phyloP scores from a whole-genome alignment of 2,329 filamentous ascomycete species.

The Trichoderma sp. region DNA sequence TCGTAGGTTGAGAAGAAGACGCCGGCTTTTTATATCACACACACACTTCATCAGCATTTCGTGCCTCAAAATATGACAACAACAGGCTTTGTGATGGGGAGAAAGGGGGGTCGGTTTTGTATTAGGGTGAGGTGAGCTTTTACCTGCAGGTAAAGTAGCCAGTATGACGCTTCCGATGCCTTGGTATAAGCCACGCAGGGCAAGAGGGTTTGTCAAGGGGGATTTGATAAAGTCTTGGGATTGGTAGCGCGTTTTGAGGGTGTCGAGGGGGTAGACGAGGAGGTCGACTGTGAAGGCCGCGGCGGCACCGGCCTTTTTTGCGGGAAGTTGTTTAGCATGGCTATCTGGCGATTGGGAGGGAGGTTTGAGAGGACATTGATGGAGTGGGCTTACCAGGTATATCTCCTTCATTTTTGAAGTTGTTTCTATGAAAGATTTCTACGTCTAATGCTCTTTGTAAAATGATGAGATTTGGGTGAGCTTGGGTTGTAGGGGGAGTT shows the following conservation, averaged over 20 bases:
- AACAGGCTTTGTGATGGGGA: conserved; percentile 48
- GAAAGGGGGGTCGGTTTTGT: too few species aligned
- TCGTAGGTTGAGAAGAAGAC: conserved; percentile 93
- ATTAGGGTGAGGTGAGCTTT: conserved; percentile 28
- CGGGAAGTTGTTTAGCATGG: too few species aligned
- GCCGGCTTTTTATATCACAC: conserved; percentile 57
- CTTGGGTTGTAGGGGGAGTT: background rate
- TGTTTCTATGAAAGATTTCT: background rate
- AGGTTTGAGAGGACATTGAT: too few species aligned
- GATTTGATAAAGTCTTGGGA: conserved; percentile 71
- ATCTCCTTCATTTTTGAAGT: conserved; percentile 34
- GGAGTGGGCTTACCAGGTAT: conserved; percentile 40
- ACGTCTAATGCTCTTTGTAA: too few species aligned
- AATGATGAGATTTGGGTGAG: too few species aligned
- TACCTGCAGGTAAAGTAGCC: conserved; percentile 85
- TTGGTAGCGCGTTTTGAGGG: conserved; percentile 83
- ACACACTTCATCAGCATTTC: too few species aligned
- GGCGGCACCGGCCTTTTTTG: conserved; percentile 71
- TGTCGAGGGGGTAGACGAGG: conserved; percentile 85
- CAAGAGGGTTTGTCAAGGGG: conserved; percentile 55
- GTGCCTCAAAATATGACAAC: too few species aligned
- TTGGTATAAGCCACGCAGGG: conserved; percentile 78
- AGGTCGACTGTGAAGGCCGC: conserved; percentile 86
- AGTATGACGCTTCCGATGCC: conserved; percentile 83
- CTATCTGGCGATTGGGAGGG: too few species aligned